Evolutionary conservation across 2,329 filamentous ascomycete species (phyloP), one percentile per base, ranked within the genome.

Genomic region (Parascedosporium putredinis): DNA sequence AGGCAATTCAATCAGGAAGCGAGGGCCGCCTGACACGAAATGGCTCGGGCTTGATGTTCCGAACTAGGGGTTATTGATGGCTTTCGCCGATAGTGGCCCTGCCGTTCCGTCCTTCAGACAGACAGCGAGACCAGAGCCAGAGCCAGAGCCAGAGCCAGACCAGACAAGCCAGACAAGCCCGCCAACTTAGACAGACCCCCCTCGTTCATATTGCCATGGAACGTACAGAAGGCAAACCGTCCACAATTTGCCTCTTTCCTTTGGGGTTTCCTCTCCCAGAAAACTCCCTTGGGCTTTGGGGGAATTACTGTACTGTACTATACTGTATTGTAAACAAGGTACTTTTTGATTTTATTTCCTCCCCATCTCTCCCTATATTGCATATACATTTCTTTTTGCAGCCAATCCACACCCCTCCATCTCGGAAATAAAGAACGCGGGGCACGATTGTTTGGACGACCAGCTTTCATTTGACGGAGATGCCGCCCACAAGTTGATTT

Each of bases 1-100:
- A n/a, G n/a, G n/a, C n/a, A n/a, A 20, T 20, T 38, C 58, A 63
- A 65, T 65, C 57, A 64, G 63, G 63, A 62, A 64, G 48, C 55
- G 51, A 64, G 63, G 62, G 53, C 63, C 64, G 62, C 53, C 50
- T 43, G 45, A 49, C 49, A 55, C 57, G 50, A 52, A 52, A 45
- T 47, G 38, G 48, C 58, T 58, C 62, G 62, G 60, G 49, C 57
- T 53, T 47, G 49, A 57, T 47, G 51, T 56, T 65, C 61, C 60
- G 62, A 58, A 51, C 52, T 50, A 50, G 48, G 52, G 53, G 47
- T n/a, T n/a, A n/a, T n/a, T n/a, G n/a, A n/a, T 51, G 36, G 34
- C 5, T 44, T 18, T 7, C 20, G 44, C 43, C 31, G 42, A 29
- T 12, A 34, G n/a, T 36, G 18, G 50, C n/a, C 23, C 24, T 49